A percentile compares a stretch with the other conserved stretches of the same genome.
phyloP scores from a whole-genome alignment of 441 rosid genomes.

The Populus hybrid region DNA sequence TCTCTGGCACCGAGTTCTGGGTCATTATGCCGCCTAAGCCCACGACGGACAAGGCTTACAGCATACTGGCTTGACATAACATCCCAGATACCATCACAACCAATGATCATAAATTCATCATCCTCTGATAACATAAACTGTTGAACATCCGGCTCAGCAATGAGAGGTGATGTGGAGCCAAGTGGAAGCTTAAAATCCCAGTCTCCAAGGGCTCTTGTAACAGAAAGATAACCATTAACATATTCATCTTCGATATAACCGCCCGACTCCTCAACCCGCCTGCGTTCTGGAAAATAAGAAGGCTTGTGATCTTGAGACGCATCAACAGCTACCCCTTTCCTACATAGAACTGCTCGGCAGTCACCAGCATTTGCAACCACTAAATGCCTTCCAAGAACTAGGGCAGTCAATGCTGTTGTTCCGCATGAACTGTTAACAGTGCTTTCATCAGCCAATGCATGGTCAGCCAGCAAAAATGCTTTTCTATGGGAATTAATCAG shows the following conservation, averaged over 20 bases:
- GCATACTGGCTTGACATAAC: slow-evolving; percentile 69
- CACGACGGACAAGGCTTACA: slow-evolving; percentile 60
- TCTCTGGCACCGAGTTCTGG: slow-evolving; percentile 68
- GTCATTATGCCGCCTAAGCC: slow-evolving; percentile 60
- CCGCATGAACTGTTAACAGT: slow-evolving; percentile 57
- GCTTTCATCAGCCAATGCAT: slow-evolving; percentile 63
- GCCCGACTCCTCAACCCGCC: slow-evolving; percentile 53
- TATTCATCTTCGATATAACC: slow-evolving; percentile 55
- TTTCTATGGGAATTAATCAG: slow-evolving; percentile 56
- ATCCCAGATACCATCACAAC: slow-evolving; percentile 88
- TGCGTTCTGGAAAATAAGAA: slow-evolving; percentile 50
- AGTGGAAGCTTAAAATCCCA: slow-evolving; percentile 65
- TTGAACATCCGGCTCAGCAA: slow-evolving; percentile 73
- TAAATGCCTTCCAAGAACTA: slow-evolving; percentile 61
- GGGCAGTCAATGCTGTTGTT: slow-evolving; percentile 73
- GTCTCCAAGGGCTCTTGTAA: slow-evolving; percentile 80
- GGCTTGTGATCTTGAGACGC: slow-evolving; percentile 78
- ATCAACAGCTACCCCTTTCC: slow-evolving; percentile 59
- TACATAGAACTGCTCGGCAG: slow-evolving; percentile 75
- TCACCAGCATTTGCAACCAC: slow-evolving; percentile 79
- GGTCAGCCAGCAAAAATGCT: slow-evolving; percentile 68
- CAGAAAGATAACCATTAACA: slow-evolving; percentile 50
- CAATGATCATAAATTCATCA: slow-evolving; percentile 74
- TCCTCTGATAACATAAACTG: slow-evolving; percentile 52
- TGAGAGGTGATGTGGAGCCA: slow-evolving; percentile 58